Evolutionary conservation across 1,284 basidiomycete genomes (phyloP).

Genomic region (Tylopilus orsonianus): DNA sequence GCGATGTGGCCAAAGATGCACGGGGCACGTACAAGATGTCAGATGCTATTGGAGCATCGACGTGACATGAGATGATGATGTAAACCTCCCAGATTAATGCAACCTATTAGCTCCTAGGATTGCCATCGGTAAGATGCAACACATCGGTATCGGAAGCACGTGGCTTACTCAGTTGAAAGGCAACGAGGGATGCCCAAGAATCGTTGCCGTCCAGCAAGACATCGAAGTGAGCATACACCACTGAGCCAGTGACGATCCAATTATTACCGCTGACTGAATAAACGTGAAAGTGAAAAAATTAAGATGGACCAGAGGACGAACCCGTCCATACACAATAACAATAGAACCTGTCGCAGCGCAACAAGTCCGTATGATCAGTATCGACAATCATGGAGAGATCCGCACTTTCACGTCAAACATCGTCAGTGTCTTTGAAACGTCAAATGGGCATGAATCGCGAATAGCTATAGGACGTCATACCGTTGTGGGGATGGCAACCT

Average conservation of each 20-base stretch:
- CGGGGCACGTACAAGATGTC: background rate
- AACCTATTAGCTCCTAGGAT: conserved; percentile 4
- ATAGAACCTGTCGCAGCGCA: conserved; percentile 8
- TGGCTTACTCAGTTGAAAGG: background rate
- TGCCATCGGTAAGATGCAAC: background rate
- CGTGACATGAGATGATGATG: background rate
- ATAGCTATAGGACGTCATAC: background rate
- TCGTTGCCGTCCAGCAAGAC: background rate
- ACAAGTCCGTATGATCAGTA: background rate
- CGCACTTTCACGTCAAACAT: conserved; percentile 6
- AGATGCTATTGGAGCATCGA: background rate
- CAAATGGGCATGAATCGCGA: background rate
- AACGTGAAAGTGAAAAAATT: background rate
- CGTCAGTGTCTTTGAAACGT: background rate
- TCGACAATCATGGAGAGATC: background rate
- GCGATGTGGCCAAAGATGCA: background rate
- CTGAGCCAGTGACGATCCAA: conserved; percentile 2
- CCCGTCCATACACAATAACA: conserved; percentile 14
- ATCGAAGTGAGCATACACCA: background rate
- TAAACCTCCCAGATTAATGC: background rate
- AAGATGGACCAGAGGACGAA: background rate
- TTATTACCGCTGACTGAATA: conserved; percentile 5
- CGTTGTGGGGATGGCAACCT: background rate
- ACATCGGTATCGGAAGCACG: background rate
- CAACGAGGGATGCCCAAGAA: conserved; percentile 1